phyloP scores from a whole-genome alignment of 2,329 filamentous ascomycete species.

The Cladosporium austrohemisphaericum region DNA sequence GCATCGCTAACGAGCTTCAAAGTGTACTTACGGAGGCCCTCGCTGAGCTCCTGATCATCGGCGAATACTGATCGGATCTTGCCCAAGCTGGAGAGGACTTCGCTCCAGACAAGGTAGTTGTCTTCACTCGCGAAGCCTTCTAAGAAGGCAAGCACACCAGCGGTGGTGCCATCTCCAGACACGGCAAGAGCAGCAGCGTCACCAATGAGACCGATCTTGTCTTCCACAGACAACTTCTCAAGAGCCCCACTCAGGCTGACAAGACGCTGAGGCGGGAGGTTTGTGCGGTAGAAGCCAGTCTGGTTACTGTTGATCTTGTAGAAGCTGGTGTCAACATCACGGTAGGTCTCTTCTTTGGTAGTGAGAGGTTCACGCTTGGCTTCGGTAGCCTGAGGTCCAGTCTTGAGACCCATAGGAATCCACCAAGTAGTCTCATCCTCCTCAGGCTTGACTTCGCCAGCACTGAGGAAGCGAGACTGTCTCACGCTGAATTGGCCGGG shows the following conservation, averaged over 20 bases:
- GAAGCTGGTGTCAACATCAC: constrained; percentile 70
- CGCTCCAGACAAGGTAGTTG: constrained; percentile 85
- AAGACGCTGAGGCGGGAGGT: constrained; percentile 82
- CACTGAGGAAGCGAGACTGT: constrained; percentile 86
- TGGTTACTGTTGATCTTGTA: constrained; percentile 93
- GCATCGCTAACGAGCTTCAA: constrained; percentile 72
- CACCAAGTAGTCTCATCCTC: constrained; percentile 94
- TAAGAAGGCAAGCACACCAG: constrained; percentile 76
- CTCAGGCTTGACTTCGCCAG: constrained; percentile 83
- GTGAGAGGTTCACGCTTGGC: constrained; percentile 66
- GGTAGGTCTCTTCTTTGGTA: constrained; percentile 71
- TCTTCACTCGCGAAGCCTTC: constrained; percentile 78
- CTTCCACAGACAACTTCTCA: constrained; percentile 71
- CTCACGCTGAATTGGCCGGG: constrained; percentile 75
- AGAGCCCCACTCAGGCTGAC: constrained; percentile 75
- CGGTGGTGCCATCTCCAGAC: constrained; percentile 77
- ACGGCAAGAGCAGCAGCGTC: constrained; percentile 87
- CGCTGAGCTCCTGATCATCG: constrained; percentile 66
- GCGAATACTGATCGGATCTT: constrained; percentile 82
- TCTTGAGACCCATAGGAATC: constrained; percentile 83
- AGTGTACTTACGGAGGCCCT: constrained; percentile 72
- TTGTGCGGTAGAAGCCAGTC: constrained; percentile 87
- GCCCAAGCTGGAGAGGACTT: constrained; percentile 72
- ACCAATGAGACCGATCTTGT: constrained; percentile 89
- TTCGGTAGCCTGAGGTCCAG: constrained; percentile 62